phyloP scores from a whole-genome alignment of 495 filamentous ascomycete genomes.

The Penicillium cataractarum region DNA sequence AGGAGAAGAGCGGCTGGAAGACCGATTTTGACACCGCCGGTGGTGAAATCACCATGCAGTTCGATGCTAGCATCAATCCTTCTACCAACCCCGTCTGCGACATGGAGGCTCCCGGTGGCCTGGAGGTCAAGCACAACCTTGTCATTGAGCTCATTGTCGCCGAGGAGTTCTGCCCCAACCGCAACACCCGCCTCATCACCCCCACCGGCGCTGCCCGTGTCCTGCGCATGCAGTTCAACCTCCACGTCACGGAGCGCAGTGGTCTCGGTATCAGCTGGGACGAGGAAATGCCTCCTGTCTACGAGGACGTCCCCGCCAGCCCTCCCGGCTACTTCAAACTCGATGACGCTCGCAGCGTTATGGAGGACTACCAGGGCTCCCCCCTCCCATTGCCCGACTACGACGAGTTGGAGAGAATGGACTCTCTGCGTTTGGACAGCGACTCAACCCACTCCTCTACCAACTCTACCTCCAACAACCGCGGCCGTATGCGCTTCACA shows the following conservation, averaged over 20 bases:
- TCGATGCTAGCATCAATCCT: conserved; percentile 70
- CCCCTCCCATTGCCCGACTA: conserved; percentile 46
- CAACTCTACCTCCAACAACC: conserved; percentile 12
- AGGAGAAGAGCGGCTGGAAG: conserved; percentile 92
- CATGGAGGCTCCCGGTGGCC: conserved; percentile 74
- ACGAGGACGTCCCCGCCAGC: conserved; percentile 88
- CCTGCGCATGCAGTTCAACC: conserved; percentile 87
- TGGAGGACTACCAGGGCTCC: conserved; percentile 51
- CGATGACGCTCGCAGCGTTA: conserved; percentile 38
- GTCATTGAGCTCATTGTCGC: conserved; percentile 92
- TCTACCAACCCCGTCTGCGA: conserved; percentile 72
- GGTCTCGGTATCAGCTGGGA: conserved; percentile 97
- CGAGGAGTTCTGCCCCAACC: conserved; percentile 82
- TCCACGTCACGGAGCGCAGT: conserved; percentile 77
- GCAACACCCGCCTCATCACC: conserved; percentile 69
- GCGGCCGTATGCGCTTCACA: conserved; percentile 30
- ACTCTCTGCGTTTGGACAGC: conserved; percentile 45
- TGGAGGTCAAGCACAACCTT: conserved; percentile 79
- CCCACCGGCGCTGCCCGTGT: conserved; percentile 92
- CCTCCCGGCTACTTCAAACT: conserved; percentile 75
- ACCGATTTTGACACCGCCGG: conserved; percentile 76
- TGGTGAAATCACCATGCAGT: conserved; percentile 80
- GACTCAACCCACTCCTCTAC: conserved; percentile 42
- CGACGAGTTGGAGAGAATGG: conserved; percentile 50
- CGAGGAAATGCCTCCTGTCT: conserved; percentile 91